Base-by-base conservation (phyloP, 2,329 filamentous ascomycete genomes). In the Colletotrichum magnum region DNA sequence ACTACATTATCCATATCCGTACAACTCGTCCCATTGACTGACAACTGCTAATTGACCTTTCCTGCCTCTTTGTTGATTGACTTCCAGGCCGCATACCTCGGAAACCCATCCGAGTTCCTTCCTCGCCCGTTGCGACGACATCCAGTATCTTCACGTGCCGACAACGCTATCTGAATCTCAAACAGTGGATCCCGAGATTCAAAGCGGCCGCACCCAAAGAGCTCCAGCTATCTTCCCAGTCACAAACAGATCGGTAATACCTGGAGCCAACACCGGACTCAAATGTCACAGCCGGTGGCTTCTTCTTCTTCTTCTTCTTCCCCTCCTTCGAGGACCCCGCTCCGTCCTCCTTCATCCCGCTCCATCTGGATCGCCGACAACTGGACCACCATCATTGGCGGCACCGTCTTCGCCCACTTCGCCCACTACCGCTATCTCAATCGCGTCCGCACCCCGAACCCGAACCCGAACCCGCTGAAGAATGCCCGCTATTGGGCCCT, bases 401-500 rank as follows among this genome's bases (percentile, higher is more conserved):
- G 69, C 52, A 58, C 71, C 16, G 60, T 70, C 54, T 18, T 70
- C 15, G 24, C 51, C 16, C 71, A 73, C 13, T 21, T 68, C 58
- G 63, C 64, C 18, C 71, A 73, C 64, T 73, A 71, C 57, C 71
- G 63, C 24, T 68, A 72, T 54, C 63, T 73, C 45, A 56, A 45
- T n/a, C 60, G 63, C 26, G 41, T 39, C 58, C 71, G 66, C 62
- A 69, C 41, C 10, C 66, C 58, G 36, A 58, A 68, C 32, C 69
- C 71, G 41, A 70, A 71, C 57, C 41, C 60, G 41, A 70, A 71
- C 57, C 47, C 60, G 16, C 24, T 72, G 39, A 71, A 69, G 68
- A 71, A 71, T 70, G 70, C 70, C 67, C 67, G 70, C 58, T 71
- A 70, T 59, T 71, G 68, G 70, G 68, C 68, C 32, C 24, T 70